A percentile compares a stretch with the other conserved stretches of the same genome.
Evolutionary conservation across 140 eudicot genomes (phyloP).

Genomic region (Oenanthe javanica): DNA sequence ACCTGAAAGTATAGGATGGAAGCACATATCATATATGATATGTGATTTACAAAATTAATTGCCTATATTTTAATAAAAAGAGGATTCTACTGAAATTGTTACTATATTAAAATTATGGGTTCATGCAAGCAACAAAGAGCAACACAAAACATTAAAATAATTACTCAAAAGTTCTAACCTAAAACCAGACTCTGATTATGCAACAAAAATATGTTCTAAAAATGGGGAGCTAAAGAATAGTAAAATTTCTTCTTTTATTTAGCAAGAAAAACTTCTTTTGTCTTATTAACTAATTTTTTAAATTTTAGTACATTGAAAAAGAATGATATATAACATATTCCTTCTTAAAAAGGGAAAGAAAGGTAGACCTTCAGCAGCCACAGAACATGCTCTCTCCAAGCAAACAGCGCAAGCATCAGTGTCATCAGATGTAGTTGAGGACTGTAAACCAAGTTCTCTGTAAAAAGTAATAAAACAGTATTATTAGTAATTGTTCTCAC

Average conservation of each 20-base stretch:
- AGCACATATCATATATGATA: not conserved
- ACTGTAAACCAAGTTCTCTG: conserved; percentile 89
- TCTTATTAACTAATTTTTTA: not conserved
- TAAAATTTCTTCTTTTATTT: not conserved
- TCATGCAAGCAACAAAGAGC: not conserved
- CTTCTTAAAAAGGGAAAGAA: conserved; percentile 1
- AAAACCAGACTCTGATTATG: not conserved
- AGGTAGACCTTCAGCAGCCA: conserved; percentile 90
- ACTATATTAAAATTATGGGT: not conserved
- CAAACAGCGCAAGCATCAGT: conserved; percentile 90
- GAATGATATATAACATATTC: not conserved
- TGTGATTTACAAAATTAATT: not conserved
- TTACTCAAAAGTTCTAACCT: not conserved
- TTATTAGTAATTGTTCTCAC: not conserved
- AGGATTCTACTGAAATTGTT: not conserved
- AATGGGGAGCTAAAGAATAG: not conserved
- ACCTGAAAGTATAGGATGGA: conserved; percentile 35
- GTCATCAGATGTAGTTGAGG: conserved; percentile 59
- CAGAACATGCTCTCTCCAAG: conserved; percentile 84
- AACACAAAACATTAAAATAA: not conserved
- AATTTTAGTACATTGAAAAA: too few relatives aligned
- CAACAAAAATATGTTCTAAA: not conserved
- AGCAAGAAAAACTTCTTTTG: not conserved
- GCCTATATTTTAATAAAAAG: not conserved
- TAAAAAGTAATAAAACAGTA: conserved; percentile 6